These are phyloP conservation scores for Theobroma cacao DNA, from an alignment of 345 rosid genomes.

Conservation along the genomic window DNA sequence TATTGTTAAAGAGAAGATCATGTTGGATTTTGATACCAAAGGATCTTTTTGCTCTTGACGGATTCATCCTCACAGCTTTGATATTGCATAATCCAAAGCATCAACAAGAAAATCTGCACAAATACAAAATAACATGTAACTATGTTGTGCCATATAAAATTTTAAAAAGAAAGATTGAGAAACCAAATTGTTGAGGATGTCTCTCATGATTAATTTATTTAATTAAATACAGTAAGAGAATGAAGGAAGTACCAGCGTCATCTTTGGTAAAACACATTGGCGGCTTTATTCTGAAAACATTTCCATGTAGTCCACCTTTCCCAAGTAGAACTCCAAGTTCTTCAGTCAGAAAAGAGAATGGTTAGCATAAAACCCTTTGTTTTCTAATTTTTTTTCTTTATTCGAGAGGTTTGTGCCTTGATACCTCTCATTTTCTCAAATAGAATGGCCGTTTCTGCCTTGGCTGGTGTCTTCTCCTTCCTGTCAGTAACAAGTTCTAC, in stretches of 20 bases:
- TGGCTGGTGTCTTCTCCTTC: constrained; percentile 82
- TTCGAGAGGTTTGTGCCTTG: background rate
- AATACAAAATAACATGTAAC: background rate
- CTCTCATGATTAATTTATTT: background rate
- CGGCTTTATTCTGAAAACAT: constrained; percentile 85
- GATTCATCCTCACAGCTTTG: constrained; percentile 47
- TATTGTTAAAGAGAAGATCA: background rate
- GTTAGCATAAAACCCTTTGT: constrained; percentile 6
- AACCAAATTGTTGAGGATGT: background rate
- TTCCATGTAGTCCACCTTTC: constrained; percentile 91
- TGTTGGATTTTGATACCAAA: background rate
- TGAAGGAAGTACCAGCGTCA: constrained; percentile 70
- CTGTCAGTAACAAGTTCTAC: constrained; percentile 78
- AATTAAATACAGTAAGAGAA: background rate
- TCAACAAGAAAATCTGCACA: constrained; percentile 72
- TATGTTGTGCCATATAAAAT: too few relatives aligned
- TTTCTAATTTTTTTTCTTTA: background rate
- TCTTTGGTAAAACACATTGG: constrained; percentile 94
- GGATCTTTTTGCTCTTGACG: background rate
- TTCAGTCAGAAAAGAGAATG: constrained; percentile 26
- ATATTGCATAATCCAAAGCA: constrained; percentile 70
- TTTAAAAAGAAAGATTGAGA: background rate
- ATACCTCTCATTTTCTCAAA: constrained; percentile 88
- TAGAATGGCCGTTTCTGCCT: constrained; percentile 68
- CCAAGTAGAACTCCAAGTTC: constrained; percentile 81